Percentiles rank a stretch among this genome's conserved stretches.
Conservation (phyloP, 1,284 basidiomycete species). For the Cryptococcus wingfieldii region DNA sequence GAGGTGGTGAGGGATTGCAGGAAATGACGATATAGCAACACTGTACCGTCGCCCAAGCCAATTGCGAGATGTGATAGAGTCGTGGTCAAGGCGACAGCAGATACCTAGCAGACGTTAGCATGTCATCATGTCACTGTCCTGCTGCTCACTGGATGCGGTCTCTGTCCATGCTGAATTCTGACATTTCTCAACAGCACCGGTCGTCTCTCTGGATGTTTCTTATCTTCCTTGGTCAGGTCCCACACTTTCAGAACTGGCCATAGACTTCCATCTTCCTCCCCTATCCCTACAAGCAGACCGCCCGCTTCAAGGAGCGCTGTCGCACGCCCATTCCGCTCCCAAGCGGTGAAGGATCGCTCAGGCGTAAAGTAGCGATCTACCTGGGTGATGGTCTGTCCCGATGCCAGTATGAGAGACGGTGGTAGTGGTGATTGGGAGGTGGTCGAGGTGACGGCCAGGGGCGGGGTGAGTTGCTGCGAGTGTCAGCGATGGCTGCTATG, state of each 20-base stretch:
- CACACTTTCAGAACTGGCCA: conserved; percentile 81
- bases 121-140: not conserved
- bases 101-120: conserved; percentile 55
- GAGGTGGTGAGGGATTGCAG: conserved; percentile 74
- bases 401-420: conserved; percentile 36
- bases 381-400: conserved; percentile 29
- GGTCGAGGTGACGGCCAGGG: conserved; percentile 34
- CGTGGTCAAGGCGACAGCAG: conserved; percentile 72
- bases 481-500: not conserved
- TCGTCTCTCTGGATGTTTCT: conserved; percentile 50
- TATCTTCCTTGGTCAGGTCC: conserved; percentile 74
- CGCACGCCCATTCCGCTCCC: conserved; percentile 55
- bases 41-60: conserved; percentile 90
- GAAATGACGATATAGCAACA: conserved; percentile 83
- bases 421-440: conserved; percentile 35
- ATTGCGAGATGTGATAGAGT: conserved; percentile 82
- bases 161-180: conserved; percentile 63
- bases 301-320: conserved; percentile 61
- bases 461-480: conserved; percentile 25
- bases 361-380: conserved; percentile 72
- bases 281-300: conserved; percentile 75
- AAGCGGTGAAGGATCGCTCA: conserved; percentile 68
- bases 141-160: conserved; percentile 70
- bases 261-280: conserved; percentile 72
- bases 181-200: conserved; percentile 70